Conservation (phyloP, 1,284 basidiomycete species). For the Marasmius oreades region DNA sequence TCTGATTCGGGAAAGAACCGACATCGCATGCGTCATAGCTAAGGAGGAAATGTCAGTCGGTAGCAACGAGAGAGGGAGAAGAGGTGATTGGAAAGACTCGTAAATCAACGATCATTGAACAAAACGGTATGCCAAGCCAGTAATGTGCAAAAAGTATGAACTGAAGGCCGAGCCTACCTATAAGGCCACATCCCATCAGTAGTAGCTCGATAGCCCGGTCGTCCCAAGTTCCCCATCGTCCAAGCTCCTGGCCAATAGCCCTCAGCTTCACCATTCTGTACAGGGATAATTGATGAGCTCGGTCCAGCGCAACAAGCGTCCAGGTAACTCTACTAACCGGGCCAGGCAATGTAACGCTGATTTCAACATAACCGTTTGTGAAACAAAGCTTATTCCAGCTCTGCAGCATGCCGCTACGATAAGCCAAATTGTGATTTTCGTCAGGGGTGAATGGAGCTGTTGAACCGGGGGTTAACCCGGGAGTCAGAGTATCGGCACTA, state of each 20-base stretch:
- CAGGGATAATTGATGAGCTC: too few species aligned
- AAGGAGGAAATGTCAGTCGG: slow-evolving; percentile 17
- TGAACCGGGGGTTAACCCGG: slow-evolving; percentile 18
- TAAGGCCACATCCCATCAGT: slow-evolving; percentile 82
- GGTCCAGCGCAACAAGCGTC: slow-evolving; percentile 40
- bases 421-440: slow-evolving; percentile 62
- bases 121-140: too few species aligned
- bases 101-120: slow-evolving; percentile 4
- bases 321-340: neutral
- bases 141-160: too few species aligned
- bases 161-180: slow-evolving; percentile 25
- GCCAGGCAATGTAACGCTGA: slow-evolving; percentile 26
- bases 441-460: slow-evolving; percentile 39
- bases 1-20: slow-evolving; percentile 78
- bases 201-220: slow-evolving; percentile 78
- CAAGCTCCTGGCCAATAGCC: slow-evolving; percentile 66
- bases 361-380: slow-evolving; percentile 62
- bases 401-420: slow-evolving; percentile 65
- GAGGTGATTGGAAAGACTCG: too few species aligned
- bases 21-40: slow-evolving; percentile 73
- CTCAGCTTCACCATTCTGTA: slow-evolving; percentile 25
- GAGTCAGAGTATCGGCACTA: slow-evolving; percentile 20
- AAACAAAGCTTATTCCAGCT: slow-evolving; percentile 90
- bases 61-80: neutral
- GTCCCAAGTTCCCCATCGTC: slow-evolving; percentile 90